These are phyloP conservation scores for Barnettozyma populi DNA, from an alignment of 805 yeast genomes.

Conservation along the genomic window DNA sequence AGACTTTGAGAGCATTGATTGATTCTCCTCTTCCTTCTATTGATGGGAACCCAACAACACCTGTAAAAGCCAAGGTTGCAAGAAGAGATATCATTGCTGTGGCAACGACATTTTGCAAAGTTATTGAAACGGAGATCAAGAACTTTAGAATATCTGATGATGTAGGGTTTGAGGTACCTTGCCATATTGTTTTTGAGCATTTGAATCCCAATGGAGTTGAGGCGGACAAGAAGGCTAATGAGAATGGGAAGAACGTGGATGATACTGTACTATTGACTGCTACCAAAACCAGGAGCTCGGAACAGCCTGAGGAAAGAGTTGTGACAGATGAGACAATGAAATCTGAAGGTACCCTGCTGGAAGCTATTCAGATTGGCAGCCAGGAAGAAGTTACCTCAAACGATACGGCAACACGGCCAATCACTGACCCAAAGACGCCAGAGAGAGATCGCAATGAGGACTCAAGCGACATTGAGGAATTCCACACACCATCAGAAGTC, in stretches of 20 bases:
- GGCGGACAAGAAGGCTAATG: neutral
- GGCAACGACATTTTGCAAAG: conserved; percentile 19
- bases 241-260: neutral
- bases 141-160: conserved; percentile 12
- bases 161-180: conserved; percentile 6
- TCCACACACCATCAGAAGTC: conserved; percentile 13
- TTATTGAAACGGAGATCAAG: conserved; percentile 15
- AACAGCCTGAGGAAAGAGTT: neutral
- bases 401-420: neutral
- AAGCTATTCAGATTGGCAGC: neutral
- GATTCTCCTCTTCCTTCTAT: neutral
- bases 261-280: neutral
- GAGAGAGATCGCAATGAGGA: neutral
- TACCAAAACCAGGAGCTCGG: neutral
- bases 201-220: neutral
- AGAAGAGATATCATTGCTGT: conserved; percentile 41
- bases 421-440: neutral
- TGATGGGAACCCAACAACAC: conserved; percentile 1
- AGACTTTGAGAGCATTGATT: neutral
- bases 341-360: neutral
- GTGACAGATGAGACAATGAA: neutral
- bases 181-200: neutral
- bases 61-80: conserved; percentile 40
- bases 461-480: conserved; percentile 9
- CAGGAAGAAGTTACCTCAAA: neutral